Conservation (phyloP, 768 basidiomycete genomes). For the Tulasnella sp. region DNA sequence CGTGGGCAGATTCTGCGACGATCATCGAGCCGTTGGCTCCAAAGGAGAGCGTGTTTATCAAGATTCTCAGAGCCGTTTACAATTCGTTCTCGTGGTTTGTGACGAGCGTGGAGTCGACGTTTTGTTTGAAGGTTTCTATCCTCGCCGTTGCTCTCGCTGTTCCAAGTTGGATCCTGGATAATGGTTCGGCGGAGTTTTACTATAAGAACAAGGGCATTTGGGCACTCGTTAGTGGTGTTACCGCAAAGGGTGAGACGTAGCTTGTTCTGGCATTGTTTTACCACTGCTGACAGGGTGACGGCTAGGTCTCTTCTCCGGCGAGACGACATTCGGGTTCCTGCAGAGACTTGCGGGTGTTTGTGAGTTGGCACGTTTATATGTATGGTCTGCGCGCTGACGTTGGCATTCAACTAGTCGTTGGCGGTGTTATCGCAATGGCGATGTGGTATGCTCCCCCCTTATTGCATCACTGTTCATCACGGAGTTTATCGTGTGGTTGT, state of each 20-base stretch:
- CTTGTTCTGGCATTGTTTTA: no score
- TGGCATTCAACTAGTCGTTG: not conserved
- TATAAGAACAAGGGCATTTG: conserved; percentile 9
- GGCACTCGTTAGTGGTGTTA: conserved; percentile 8
- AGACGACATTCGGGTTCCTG: conserved; percentile 10
- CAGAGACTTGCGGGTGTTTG: conserved; percentile 1
- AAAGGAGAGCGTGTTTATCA: no score
- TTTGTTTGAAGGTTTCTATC: conserved; percentile 6
- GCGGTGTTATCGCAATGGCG: not conserved
- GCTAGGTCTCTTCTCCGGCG: not conserved
- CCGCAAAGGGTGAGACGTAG: conserved; percentile 2
- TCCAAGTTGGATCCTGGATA: conserved; percentile 6
- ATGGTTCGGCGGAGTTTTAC: conserved; percentile 11
- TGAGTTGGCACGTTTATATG: not conserved
- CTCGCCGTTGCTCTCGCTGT: conserved; percentile 8
- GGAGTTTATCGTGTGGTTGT: no score
- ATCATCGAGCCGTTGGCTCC: no score
- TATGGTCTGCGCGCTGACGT: not conserved
- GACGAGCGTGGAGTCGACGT: conserved; percentile 1
- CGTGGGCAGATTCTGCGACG: no score
- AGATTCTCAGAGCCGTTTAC: not conserved
- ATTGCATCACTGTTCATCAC: not conserved
- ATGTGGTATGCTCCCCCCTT: conserved; percentile 5
- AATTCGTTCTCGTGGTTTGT: not conserved
- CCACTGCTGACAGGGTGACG: not conserved